Base-by-base conservation (phyloP, 2,329 filamentous ascomycete genomes). In the Drechslera avenae region DNA sequence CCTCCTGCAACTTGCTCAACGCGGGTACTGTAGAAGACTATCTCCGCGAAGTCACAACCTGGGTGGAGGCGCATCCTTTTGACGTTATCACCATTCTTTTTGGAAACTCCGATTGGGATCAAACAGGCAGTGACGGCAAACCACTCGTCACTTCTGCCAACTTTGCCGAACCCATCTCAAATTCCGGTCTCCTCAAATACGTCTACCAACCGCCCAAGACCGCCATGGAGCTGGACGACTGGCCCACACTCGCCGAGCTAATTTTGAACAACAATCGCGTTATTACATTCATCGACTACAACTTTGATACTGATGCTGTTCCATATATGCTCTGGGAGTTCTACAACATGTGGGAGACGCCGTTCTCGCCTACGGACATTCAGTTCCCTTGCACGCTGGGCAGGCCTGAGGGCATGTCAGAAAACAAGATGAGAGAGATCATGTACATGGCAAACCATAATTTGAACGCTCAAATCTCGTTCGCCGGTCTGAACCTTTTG, bases 401-500 rank as follows among this genome's bases (percentile, higher is more conserved):
- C 67, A 85, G 92, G 0, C 92, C 92, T 0, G 90, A 90, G 0
- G 78, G 82, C 30, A 75, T 95, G 46, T 68, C 76, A 4, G 66
- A 71, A 0, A 73, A 81, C 4, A 80, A 83, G 14, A 63, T 66
- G 0, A 76, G 78, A 52, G 78, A 86, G 14, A 81, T 88, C 48
- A 78, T 96, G 73, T 96, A 93, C 70, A 81, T 97, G 65, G 85
- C 89, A 63, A 97, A 97, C 74, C 92, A 97, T 77, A 97, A 97
- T 71, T 80, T 97, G 50, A 96, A 97, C 71, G 83, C 96, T 55
- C 82, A 82, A 45, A 74, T 95, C 33, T 56, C 54, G 1, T 57
- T 64, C 13, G 63, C 63, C 8, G 68, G 69, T 0, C 36, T 59
- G 4, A 63, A 51, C 35, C 44, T 75, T 5, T 46, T 76, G 21